Evolutionary conservation across 108 stramenopile species (phyloP).

Genomic region (Pseudonitzschia delicatissima): DNA sequence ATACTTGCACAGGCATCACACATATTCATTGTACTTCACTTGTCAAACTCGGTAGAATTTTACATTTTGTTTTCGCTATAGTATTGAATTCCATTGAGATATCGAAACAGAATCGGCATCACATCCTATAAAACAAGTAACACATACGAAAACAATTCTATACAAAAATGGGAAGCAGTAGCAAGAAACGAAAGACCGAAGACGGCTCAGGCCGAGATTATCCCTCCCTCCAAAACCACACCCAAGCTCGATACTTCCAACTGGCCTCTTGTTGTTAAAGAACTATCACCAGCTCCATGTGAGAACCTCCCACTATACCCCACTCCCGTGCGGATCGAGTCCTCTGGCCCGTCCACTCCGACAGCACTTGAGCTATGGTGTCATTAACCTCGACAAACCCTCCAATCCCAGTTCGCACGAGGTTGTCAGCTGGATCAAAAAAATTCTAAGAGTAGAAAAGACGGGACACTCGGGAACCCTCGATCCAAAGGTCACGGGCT

Average conservation of each 20-base stretch:
- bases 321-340: slow-evolving; percentile 94
- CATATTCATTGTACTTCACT: too few species aligned
- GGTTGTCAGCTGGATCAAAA: slow-evolving; percentile 99
- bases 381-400: slow-evolving; percentile 99
- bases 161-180: too few species aligned
- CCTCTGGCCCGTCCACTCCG: slow-evolving; percentile 91
- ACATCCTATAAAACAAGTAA: too few species aligned
- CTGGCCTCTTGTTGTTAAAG: slow-evolving; percentile 98
- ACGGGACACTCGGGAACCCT: slow-evolving; percentile 99
- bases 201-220: slow-evolving; percentile 54
- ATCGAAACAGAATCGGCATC: too few species aligned
- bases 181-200: slow-evolving; percentile 65
- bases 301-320: slow-evolving; percentile 98
- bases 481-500: slow-evolving; percentile 99
- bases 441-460: slow-evolving; percentile 98
- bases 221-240: slow-evolving; percentile 76
- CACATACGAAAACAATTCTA: too few species aligned
- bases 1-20: too few species aligned
- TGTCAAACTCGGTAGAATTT: too few species aligned
- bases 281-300: slow-evolving; percentile 96
- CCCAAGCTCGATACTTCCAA: slow-evolving; percentile 92
- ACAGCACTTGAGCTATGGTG: slow-evolving; percentile 94
- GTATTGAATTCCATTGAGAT: too few species aligned
- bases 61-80: too few species aligned
- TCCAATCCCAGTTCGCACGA: slow-evolving; percentile 99